These are phyloP conservation scores for Leucogyrophana mollusca DNA, from an alignment of 768 basidiomycete genomes.

Conservation along the genomic window DNA sequence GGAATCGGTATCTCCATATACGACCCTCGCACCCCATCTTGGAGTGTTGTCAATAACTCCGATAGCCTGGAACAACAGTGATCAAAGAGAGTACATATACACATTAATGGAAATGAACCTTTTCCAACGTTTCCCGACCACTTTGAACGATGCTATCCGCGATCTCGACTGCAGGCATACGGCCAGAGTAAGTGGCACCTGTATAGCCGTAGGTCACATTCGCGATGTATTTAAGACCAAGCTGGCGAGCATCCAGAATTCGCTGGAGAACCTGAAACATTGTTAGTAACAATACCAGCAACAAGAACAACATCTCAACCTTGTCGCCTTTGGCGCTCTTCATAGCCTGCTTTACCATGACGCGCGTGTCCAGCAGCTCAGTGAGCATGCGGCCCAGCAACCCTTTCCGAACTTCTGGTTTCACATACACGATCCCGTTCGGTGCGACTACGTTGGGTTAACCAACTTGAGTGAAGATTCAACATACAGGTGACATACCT, in stretches of 20 bases:
- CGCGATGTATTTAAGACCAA: conserved; percentile 90
- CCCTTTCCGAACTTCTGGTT: conserved; percentile 78
- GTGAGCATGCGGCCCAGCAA: conserved; percentile 88
- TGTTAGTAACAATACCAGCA: conserved; percentile 7
- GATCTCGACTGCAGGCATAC: conserved; percentile 98
- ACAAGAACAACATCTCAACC: conserved; percentile 35
- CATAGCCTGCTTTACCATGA: conserved; percentile 99
- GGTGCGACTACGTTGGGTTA: conserved; percentile 74
- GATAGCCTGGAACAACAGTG: conserved; percentile 63
- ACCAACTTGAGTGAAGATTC: background rate
- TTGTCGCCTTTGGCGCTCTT: conserved; percentile 76
- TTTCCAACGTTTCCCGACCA: conserved; percentile 92
- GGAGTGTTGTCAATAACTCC: conserved; percentile 67
- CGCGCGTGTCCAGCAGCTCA: conserved; percentile 90
- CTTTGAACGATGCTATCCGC: conserved; percentile 98
- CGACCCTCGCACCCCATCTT: conserved; percentile 90
- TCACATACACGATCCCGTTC: conserved; percentile 94
- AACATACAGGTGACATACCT: conserved; percentile 41
- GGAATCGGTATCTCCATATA: conserved; percentile 98
- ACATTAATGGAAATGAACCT: conserved; percentile 44
- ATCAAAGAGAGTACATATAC: background rate
- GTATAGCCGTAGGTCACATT: conserved; percentile 98
- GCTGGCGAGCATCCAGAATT: conserved; percentile 87
- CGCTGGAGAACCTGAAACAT: conserved; percentile 59
- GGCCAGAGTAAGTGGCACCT: conserved; percentile 87